phyloP scores from a whole-genome alignment of 2,329 filamentous ascomycete species.

The Xylariales sp. region DNA sequence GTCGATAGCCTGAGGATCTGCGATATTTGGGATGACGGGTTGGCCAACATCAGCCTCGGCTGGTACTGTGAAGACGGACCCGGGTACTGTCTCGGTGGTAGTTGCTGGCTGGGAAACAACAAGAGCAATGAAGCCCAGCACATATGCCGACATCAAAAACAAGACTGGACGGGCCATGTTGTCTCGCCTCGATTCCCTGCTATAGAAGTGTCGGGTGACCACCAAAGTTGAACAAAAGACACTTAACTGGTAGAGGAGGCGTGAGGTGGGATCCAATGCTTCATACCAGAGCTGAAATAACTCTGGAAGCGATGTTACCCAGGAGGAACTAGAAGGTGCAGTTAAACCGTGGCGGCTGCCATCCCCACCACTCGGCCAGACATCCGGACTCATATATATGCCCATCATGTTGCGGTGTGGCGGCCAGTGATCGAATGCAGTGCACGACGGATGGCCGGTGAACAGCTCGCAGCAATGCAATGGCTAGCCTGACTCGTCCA shows the following conservation, averaged over 20 bases:
- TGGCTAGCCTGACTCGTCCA: neutral
- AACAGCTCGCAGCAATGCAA: too few species aligned
- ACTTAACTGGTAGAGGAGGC: conserved; percentile 1
- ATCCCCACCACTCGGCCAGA: neutral
- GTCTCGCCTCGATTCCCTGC: neutral
- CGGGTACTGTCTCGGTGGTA: neutral
- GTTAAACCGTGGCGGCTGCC: neutral
- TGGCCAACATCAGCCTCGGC: conserved; percentile 39
- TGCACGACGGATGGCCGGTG: too few species aligned
- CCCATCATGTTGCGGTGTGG: too few species aligned
- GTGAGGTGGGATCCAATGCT: conserved; percentile 3
- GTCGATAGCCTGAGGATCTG: conserved; percentile 59
- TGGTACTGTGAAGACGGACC: conserved; percentile 38
- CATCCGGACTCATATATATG: conserved; percentile 3
- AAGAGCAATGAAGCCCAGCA: conserved; percentile 8
- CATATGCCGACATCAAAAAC: conserved; percentile 6
- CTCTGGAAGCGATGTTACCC: neutral
- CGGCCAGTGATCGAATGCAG: too few species aligned
- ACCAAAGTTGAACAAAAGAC: conserved; percentile 3
- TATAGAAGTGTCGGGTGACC: conserved; percentile 3
- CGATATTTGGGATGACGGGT: conserved; percentile 55
- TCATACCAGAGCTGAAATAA: conserved; percentile 5
- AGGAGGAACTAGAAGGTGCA: neutral
- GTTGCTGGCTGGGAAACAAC: conserved; percentile 6
- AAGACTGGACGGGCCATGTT: conserved; percentile 9